These are phyloP conservation scores for Botrytis galanthina DNA, from an alignment of 2,329 filamentous ascomycete genomes.

Conservation along the genomic window DNA sequence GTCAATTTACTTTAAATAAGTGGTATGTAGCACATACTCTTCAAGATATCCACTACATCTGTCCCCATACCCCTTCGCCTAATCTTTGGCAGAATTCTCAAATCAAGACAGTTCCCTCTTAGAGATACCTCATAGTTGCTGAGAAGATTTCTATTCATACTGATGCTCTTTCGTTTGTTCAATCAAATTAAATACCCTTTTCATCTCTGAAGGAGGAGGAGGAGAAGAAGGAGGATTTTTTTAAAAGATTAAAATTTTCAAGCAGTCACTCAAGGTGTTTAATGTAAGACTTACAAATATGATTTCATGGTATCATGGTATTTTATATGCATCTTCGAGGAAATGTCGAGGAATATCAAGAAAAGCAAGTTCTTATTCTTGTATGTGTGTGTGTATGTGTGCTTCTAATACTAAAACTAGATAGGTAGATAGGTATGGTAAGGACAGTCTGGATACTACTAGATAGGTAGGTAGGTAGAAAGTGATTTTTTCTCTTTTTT, in stretches of 20 bases:
- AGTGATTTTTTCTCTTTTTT: no score
- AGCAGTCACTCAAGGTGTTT: not conserved
- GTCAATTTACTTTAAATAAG: not conserved
- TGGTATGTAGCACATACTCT: not conserved
- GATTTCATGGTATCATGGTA: not conserved
- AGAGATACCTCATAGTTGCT: accelerated
- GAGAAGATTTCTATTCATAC: not conserved
- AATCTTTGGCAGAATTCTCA: not conserved
- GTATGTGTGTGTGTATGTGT: no score
- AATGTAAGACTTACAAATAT: not conserved
- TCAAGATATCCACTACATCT: not conserved
- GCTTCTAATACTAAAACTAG: no score
- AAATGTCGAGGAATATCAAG: no score
- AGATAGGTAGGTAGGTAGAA: no score
- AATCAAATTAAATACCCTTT: no score
- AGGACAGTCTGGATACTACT: no score
- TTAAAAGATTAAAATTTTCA: no score
- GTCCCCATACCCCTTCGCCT: not conserved
- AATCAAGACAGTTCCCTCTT: not conserved
- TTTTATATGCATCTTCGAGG: not conserved
- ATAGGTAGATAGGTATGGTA: no score
- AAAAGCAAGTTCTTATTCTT: not conserved
- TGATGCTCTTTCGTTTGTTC: not conserved
- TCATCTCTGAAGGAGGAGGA: no score
- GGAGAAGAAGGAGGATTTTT: no score